Evolutionary conservation across 2,329 filamentous ascomycete species (phyloP), one percentile per base, ranked within the genome.

Genomic region (Diaporthe helianthi): DNA sequence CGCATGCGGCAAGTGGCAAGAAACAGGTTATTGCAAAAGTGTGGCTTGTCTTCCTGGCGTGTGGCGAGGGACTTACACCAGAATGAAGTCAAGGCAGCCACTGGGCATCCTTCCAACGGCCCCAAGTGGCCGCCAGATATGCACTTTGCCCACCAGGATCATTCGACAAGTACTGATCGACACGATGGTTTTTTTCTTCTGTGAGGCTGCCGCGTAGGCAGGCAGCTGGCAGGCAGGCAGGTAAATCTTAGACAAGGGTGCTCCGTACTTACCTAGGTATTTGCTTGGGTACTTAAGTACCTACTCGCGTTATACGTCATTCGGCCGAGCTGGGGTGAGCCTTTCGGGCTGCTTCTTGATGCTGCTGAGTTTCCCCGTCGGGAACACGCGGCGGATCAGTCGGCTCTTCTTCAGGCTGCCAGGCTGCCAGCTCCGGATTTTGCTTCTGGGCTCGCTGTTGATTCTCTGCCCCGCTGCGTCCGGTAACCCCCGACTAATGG

Each of bases 1-100:
- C 54, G 63, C 51, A 52, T 55, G 31, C 65, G 15, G 49, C 24
- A 52, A 26, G 31, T 58, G 60, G 64, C 47, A 63, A 66, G 46
- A 73, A 73, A 73, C 72, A 70, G 72, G 72, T 73, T 73, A 65
- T 72, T 63, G 64, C 52, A 19, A 41, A 67, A 64, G 65, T 73
- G 72, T 73, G 72, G 72, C 72, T 73, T 71, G 71, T 64, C 38
- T 65, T 31, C 63, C 66, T 53, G 64, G 41, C 47, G 29, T 69
- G 71, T 72, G 69, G 69, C 71, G 69, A 72, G 71, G 65, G 68
- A 65, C 67, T 71, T 67, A 68, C 66, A 72, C 67, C 36, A 54
- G n/a, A 52, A 68, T 68, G 69, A 65, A 49, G 49, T 46, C 65
- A 67, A 44, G 22, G n/a, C 49, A 64, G 41, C 65, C 60, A 55